Conservation (phyloP, 257 asterid genomes). For the Solanum lignicaule region DNA sequence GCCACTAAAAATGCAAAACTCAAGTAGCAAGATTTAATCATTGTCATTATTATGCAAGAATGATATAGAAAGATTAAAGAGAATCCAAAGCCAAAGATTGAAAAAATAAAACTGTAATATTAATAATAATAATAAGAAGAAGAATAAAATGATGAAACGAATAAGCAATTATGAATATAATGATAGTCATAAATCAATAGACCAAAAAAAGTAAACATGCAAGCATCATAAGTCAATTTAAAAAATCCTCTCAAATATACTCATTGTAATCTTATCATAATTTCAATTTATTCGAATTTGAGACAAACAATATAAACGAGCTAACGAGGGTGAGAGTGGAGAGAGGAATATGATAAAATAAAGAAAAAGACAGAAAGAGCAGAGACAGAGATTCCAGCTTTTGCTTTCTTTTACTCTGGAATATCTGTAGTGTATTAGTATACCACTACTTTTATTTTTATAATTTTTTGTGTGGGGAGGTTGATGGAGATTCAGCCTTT, state of each 20-base stretch:
- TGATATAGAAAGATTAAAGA: not conserved
- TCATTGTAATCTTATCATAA: not conserved
- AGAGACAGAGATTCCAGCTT: constrained; percentile 21
- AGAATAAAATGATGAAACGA: not conserved
- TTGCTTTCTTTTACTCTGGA: constrained; percentile 7
- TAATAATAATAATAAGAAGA: not conserved
- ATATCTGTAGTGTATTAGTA: not conserved
- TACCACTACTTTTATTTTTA: not conserved
- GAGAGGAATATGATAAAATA: not conserved
- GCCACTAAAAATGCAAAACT: not conserved
- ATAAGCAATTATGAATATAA: not conserved
- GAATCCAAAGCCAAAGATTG: not conserved
- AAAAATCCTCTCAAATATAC: not conserved
- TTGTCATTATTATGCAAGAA: not conserved
- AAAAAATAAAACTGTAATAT: not conserved
- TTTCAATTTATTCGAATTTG: not conserved
- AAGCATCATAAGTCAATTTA: constrained; percentile 15
- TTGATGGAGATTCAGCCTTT: constrained; percentile 2
- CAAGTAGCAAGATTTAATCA: not conserved
- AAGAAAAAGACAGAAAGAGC: not conserved
- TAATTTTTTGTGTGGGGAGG: not conserved
- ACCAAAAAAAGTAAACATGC: constrained; percentile 4
- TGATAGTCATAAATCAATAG: not conserved
- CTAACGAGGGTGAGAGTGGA: not conserved
- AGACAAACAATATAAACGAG: not conserved